A percentile compares a stretch with the other conserved stretches of the same genome.
These are phyloP conservation scores for Xylaria palmicola DNA, from an alignment of 495 filamentous ascomycete genomes.

Conservation along the genomic window DNA sequence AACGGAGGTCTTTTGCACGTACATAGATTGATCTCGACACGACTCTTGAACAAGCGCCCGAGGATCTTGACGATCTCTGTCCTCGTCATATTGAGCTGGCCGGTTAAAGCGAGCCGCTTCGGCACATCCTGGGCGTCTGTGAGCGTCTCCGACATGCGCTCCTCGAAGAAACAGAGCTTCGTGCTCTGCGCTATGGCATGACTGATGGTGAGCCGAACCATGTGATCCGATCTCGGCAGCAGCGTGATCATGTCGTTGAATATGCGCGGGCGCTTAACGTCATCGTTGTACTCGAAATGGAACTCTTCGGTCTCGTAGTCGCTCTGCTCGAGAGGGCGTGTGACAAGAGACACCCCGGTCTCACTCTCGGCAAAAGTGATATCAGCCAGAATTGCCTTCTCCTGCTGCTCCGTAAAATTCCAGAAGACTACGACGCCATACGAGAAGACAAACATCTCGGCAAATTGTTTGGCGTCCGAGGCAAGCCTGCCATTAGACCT, in stretches of 20 bases:
- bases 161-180: conserved; percentile 95
- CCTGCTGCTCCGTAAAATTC: conserved; percentile 94
- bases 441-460: conserved; percentile 96
- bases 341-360: conserved; percentile 59
- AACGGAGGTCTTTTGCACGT: conserved; percentile 38
- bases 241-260: conserved; percentile 99
- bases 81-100: conserved; percentile 85
- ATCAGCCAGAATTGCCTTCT: conserved; percentile 95
- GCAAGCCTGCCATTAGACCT: conserved; percentile 51
- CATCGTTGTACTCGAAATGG: conserved; percentile 92
- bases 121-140: conserved; percentile 87
- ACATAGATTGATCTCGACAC: conserved; percentile 98
- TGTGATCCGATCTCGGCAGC: conserved; percentile 83
- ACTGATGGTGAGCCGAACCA: conserved; percentile 96
- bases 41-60: conserved; percentile 84
- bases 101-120: conserved; percentile 81
- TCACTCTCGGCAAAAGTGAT: conserved; percentile 80
- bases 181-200: conserved; percentile 98
- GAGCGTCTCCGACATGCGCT: conserved; percentile 95
- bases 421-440: conserved; percentile 99
- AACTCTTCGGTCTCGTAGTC: conserved; percentile 99
- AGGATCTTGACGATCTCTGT: conserved; percentile 91
- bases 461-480: conserved; percentile 70
- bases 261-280: conserved; percentile 81
- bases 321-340: conserved; percentile 69